Evolutionary conservation across 805 yeast species (phyloP).

Genomic region (Ogataea zsoltii): DNA sequence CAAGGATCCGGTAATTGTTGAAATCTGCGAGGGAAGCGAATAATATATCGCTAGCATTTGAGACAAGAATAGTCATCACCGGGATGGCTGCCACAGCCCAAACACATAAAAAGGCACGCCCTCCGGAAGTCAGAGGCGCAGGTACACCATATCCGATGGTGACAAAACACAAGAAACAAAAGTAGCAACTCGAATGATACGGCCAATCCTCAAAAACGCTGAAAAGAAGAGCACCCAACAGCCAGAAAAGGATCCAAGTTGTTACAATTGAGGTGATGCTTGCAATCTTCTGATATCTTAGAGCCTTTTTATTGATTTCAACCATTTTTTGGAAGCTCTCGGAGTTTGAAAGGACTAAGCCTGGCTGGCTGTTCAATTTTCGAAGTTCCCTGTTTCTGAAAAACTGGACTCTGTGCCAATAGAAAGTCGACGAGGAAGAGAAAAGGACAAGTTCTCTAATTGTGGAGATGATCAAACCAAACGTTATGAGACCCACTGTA

Average conservation of each 20-base stretch:
- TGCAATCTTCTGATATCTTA: slow-evolving; percentile 37
- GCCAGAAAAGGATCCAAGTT: slow-evolving; percentile 60
- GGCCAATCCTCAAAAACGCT: slow-evolving; percentile 65
- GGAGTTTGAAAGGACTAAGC: slow-evolving; percentile 35
- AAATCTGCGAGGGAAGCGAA: slow-evolving; percentile 32
- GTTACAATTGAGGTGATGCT: slow-evolving; percentile 42
- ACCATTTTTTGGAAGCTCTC: slow-evolving; percentile 61
- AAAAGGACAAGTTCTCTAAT: slow-evolving; percentile 63
- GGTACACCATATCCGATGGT: slow-evolving; percentile 88
- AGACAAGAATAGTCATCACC: slow-evolving; percentile 77
- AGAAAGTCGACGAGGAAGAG: slow-evolving; percentile 61
- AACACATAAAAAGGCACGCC: slow-evolving; percentile 68
- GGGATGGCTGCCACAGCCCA: slow-evolving; percentile 89
- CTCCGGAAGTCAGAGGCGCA: slow-evolving; percentile 62
- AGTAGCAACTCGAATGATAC: slow-evolving; percentile 72
- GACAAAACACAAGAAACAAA: slow-evolving; percentile 69
- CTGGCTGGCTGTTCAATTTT: slow-evolving; percentile 19
- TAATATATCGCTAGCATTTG: slow-evolving; percentile 67
- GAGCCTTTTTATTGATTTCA: slow-evolving; percentile 45
- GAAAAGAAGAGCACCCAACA: slow-evolving; percentile 72
- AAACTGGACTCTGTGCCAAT: slow-evolving; percentile 64
- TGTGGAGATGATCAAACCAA: slow-evolving; percentile 74
- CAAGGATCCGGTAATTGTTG: slow-evolving; percentile 15
- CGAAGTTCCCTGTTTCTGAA: slow-evolving; percentile 39
- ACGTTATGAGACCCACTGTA: slow-evolving; percentile 64